These are phyloP conservation scores for Austroboletus eburneus DNA, from an alignment of 768 basidiomycete species.

Conservation along the genomic window DNA sequence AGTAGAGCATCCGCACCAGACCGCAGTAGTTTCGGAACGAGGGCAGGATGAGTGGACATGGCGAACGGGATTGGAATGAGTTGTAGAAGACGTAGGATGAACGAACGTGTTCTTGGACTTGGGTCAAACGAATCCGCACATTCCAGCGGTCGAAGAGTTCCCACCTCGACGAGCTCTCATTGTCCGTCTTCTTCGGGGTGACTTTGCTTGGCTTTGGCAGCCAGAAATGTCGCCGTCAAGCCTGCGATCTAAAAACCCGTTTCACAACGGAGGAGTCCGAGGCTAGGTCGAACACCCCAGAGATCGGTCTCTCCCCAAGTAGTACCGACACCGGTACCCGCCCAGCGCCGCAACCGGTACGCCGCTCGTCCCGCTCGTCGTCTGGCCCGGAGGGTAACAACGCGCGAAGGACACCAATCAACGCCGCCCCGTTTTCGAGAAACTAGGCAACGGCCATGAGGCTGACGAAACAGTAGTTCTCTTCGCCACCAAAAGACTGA, in stretches of 20 bases:
- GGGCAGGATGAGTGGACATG: not conserved
- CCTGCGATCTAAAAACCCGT: constrained; percentile 81
- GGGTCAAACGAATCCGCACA: too few relatives aligned
- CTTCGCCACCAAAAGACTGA: too few relatives aligned
- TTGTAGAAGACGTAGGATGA: too few relatives aligned
- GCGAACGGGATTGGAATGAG: not conserved
- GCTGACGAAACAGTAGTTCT: too few relatives aligned
- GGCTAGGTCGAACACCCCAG: constrained; percentile 42
- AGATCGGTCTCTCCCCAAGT: too few relatives aligned
- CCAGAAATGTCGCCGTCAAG: constrained; percentile 62
- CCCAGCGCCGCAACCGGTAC: not conserved
- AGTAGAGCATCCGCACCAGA: not conserved
- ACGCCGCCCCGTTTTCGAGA: constrained; percentile 45
- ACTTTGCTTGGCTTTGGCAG: constrained; percentile 8
- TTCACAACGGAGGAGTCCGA: constrained; percentile 69
- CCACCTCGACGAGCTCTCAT: constrained; percentile 52
- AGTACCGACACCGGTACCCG: too few relatives aligned
- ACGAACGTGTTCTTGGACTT: too few relatives aligned
- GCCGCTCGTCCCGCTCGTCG: too few relatives aligned
- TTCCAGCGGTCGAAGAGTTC: too few relatives aligned
- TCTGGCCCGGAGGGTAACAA: too few relatives aligned
- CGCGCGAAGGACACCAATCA: constrained; percentile 50
- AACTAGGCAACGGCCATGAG: too few relatives aligned
- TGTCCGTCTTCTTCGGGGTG: constrained; percentile 40
- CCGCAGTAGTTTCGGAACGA: not conserved